phyloP scores from a whole-genome alignment of 805 yeast species.

The Phaffomyces thermotolerans region DNA sequence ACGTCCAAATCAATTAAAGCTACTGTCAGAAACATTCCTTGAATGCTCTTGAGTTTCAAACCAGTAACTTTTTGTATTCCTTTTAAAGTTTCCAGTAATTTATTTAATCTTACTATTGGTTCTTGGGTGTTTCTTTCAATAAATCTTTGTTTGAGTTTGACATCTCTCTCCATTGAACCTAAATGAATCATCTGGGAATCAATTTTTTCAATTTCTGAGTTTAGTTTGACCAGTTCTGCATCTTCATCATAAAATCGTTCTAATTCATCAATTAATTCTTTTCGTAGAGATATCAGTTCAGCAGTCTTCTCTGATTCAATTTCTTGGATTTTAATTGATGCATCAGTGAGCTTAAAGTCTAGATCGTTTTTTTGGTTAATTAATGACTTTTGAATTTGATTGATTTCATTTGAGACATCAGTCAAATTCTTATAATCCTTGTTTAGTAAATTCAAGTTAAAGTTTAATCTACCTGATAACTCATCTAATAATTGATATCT shows the following conservation, averaged over 20 bases:
- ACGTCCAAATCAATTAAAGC: conserved; percentile 5
- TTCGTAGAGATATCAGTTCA: conserved; percentile 6
- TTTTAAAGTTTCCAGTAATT: conserved; percentile 7
- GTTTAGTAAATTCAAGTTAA: conserved; percentile 7
- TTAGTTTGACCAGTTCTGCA: background rate
- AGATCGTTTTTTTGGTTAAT: background rate
- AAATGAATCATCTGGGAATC: conserved; percentile 10
- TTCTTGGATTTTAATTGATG: conserved; percentile 4
- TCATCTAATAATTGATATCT: conserved; percentile 20
- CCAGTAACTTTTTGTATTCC: conserved; percentile 13
- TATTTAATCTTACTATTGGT: conserved; percentile 12
- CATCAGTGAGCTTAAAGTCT: conserved; percentile 1
- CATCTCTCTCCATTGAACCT: conserved; percentile 13
- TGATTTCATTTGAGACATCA: conserved; percentile 2
- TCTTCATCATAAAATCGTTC: conserved; percentile 3
- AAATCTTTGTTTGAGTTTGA: conserved; percentile 7
- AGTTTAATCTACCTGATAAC: conserved; percentile 13
- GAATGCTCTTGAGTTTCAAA: conserved; percentile 7
- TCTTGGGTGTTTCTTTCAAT: conserved; percentile 18
- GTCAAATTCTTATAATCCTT: conserved; percentile 8
- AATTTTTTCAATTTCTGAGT: conserved; percentile 9
- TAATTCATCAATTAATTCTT: conserved; percentile 9
- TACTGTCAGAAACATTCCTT: conserved; percentile 7
- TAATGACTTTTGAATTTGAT: conserved; percentile 1
- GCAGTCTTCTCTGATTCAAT: conserved; percentile 15